Base-by-base conservation (phyloP, 768 basidiomycete genomes). In the Phylloporus rhodoxanthus region DNA sequence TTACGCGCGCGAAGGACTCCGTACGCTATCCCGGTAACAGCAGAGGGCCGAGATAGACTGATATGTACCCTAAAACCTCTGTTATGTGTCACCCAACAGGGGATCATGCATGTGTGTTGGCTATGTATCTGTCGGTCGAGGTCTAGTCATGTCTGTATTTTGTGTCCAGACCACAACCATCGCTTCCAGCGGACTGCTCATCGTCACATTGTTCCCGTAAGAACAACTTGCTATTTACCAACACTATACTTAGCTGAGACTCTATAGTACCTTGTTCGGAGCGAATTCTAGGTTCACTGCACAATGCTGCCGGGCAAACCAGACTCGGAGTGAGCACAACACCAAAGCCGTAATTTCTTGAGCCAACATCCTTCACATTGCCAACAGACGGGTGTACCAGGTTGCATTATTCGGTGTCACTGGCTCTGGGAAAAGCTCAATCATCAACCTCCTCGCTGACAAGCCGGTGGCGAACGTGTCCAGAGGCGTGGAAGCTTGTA, bases 401-500 rank as follows among this genome's bases (percentile, higher is more conserved):
- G 50, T 68, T 15, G 56, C 50, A n/a, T 21, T 66, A 8, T 57
- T 68, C 33, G 65, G 65, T 39, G 56, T 57, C 48, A 60, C 55
- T 14, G 65, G 65, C n/a, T 52, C 55, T 41, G 66, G n/a, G n/a
- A n/a, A n/a, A n/a, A n/a, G n/a, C n/a, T n/a, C n/a, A n/a, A n/a
- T n/a, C n/a, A n/a, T n/a, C n/a, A n/a, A n/a, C n/a, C n/a, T n/a
- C n/a, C n/a, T n/a, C n/a, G n/a, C n/a, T n/a, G n/a, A n/a, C n/a
- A 30, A 55, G 10, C 45, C 59, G 4, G 34, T 57, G 10, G 72
- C 73, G 1, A 33, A 46, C 1, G 58, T 66, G 8, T 70, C 70
- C 3, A 59, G 55, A 15, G 52, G 59, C 1, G 66, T 65, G 0
- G 51, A 51, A 0, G 67, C 68, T 7, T 71, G 67, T 36, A 77